A percentile compares a stretch with the other conserved stretches of the same genome.
These are phyloP conservation scores for Toxicodendron radicans DNA, from an alignment of 345 rosid genomes.

Conservation along the genomic window DNA sequence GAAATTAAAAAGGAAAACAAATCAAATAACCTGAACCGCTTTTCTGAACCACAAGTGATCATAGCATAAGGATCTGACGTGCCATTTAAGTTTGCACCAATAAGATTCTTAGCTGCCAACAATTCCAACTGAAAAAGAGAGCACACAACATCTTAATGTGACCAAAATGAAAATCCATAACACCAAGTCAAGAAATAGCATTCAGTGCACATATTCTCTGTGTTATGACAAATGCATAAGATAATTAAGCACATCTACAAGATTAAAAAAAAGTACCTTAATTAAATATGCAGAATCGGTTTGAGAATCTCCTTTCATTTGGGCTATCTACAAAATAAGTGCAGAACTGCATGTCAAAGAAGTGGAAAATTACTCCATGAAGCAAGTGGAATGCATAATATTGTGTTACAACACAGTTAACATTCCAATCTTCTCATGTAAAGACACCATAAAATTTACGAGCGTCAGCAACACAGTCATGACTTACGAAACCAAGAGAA, in stretches of 20 bases:
- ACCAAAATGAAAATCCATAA: not conserved
- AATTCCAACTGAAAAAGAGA: conserved; percentile 69
- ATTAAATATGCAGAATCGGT: conserved; percentile 72
- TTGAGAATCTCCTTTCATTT: conserved; percentile 60
- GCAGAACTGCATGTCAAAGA: conserved; percentile 88
- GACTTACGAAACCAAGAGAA: not conserved
- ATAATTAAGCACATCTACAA: not conserved
- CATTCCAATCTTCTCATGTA: not conserved
- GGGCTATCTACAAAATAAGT: conserved; percentile 84
- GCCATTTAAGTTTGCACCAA: conserved; percentile 94
- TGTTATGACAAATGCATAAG: not conserved
- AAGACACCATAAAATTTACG: not conserved
- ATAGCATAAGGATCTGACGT: conserved; percentile 98
- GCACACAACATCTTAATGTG: conserved; percentile 2
- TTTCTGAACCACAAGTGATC: conserved; percentile 93
- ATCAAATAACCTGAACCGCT: conserved; percentile 79
- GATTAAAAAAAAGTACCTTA: conserved; percentile 43
- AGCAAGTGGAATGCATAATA: conserved; percentile 23
- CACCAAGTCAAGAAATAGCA: conserved; percentile 2
- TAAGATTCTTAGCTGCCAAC: conserved; percentile 95
- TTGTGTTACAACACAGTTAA: not conserved
- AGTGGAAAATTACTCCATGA: conserved; percentile 61
- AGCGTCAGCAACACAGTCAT: not conserved
- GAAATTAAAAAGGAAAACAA: not conserved
- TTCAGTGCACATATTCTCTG: not conserved